Evolutionary conservation across 208 protist genomes (phyloP).

Genomic region (Leishmania arabica): DNA sequence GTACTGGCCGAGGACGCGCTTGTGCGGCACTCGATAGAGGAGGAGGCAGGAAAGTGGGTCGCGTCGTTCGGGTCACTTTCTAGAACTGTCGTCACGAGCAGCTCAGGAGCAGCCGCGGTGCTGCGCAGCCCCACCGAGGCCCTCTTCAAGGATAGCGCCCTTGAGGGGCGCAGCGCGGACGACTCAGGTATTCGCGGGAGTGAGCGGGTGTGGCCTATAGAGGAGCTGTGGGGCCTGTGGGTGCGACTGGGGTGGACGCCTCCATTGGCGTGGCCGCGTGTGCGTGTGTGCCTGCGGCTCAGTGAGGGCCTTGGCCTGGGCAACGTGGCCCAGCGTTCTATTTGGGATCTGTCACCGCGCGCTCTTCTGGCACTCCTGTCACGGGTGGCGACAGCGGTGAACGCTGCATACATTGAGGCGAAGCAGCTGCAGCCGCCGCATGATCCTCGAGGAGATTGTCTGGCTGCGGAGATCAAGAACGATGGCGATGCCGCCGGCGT

Average conservation of each 20-base stretch:
- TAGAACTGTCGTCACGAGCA: not conserved
- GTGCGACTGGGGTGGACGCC: slow-evolving; percentile 26
- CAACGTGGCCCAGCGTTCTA: not conserved
- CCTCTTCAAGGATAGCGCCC: slow-evolving; percentile 6
- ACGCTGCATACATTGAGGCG: not conserved
- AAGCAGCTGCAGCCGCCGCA: not conserved
- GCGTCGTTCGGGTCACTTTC: not conserved
- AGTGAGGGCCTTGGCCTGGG: not conserved
- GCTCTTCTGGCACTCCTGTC: not conserved
- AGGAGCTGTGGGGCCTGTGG: slow-evolving; percentile 26
- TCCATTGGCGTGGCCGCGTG: not conserved
- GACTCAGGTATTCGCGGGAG: not conserved
- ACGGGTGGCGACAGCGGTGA: not conserved
- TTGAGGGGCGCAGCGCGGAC: not conserved
- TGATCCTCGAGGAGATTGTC: not conserved
- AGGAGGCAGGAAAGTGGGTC: not conserved
- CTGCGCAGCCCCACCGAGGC: slow-evolving; percentile 7
- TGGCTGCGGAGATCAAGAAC: too few relatives aligned
- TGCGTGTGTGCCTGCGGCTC: slow-evolving; percentile 8
- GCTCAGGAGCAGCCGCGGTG: not conserved
- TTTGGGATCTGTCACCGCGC: not conserved
- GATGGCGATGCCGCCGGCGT: not conserved
- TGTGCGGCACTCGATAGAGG: not conserved
- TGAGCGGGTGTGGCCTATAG: slow-evolving; percentile 16
- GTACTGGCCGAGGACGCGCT: slow-evolving; percentile 2